Conservation (phyloP, 73 alveolate genomes). For the Blepharisma stoltei region DNA sequence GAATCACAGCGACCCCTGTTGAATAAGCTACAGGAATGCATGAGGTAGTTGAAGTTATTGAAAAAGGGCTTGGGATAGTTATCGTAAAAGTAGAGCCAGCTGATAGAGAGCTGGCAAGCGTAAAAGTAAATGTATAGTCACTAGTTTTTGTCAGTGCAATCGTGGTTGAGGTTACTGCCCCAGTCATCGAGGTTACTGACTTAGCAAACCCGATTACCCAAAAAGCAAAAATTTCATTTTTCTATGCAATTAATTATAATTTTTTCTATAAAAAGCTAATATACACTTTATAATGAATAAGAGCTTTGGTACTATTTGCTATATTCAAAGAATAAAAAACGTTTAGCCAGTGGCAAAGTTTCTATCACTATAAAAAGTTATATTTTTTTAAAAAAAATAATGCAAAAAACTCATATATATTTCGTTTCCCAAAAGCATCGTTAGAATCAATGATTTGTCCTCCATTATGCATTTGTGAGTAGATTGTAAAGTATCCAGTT, state of each 20-base stretch:
- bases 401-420: background rate
- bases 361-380: background rate
- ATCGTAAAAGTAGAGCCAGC: too few species aligned
- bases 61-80: too few species aligned
- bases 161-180: too few species aligned
- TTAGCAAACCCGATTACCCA: too few species aligned
- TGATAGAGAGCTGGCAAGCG: too few species aligned
- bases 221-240: too few species aligned
- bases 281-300: background rate
- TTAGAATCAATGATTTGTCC: constrained; percentile 1
- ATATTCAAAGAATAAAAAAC: background rate
- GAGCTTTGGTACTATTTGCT: background rate
- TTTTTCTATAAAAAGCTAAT: background rate
- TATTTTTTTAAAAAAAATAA: background rate
- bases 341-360: background rate
- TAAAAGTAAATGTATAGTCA: too few species aligned
- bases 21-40: too few species aligned
- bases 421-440: background rate
- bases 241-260: background rate
- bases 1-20: too few species aligned
- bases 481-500: background rate
- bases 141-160: too few species aligned
- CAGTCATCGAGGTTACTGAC: too few species aligned
- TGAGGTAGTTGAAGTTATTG: too few species aligned
- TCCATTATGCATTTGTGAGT: background rate